A percentile compares a stretch with the other conserved stretches of the same genome.
phyloP scores from a whole-genome alignment of 305 asterid genomes.

The Fraxinus platypoda region DNA sequence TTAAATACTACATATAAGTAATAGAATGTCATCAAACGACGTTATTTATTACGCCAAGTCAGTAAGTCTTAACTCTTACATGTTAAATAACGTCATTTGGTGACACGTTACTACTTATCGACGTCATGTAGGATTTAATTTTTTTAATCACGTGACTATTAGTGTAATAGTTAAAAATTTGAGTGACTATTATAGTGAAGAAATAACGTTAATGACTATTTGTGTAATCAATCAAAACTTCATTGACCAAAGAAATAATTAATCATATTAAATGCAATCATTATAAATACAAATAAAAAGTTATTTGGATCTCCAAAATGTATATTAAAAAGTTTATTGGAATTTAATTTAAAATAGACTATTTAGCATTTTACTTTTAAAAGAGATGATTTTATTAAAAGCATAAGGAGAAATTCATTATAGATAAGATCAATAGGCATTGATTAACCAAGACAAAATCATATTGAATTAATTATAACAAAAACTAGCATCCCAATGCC shows the following conservation, averaged over 20 bases:
- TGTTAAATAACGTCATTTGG: not conserved
- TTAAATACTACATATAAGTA: too few species aligned
- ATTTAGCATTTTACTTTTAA: not conserved
- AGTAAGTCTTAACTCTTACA: not conserved
- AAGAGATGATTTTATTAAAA: not conserved
- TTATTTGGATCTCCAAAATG: not conserved
- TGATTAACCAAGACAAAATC: not conserved
- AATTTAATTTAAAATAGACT: not conserved
- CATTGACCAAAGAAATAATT: not conserved
- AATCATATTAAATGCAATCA: not conserved
- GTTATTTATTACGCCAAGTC: too few species aligned
- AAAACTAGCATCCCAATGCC: not conserved
- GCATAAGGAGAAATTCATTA: not conserved
- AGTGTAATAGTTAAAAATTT: not conserved
- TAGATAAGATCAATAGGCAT: not conserved
- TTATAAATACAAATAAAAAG: not conserved
- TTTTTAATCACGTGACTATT: not conserved
- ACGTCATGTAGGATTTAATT: not conserved
- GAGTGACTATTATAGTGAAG: not conserved
- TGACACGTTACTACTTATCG: not conserved
- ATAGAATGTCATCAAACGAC: not conserved
- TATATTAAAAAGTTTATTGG: not conserved
- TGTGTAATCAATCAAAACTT: not conserved
- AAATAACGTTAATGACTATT: not conserved
- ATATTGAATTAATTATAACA: not conserved